Base-by-base conservation (phyloP, 2,329 filamentous ascomycete genomes). In the Clonostachys sp. region DNA sequence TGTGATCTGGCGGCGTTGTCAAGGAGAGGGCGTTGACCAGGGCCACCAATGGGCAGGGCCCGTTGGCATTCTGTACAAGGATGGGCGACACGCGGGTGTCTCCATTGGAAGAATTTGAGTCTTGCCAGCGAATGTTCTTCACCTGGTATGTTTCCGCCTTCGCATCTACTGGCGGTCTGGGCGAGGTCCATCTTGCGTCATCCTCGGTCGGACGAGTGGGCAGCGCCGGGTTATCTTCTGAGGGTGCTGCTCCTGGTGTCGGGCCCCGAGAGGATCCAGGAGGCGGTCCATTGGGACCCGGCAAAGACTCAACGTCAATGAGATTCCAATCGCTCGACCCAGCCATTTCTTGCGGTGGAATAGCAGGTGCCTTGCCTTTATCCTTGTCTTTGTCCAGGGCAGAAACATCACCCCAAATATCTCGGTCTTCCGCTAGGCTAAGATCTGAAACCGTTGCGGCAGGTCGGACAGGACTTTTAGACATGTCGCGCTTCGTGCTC, bases 21-120 rank as follows among this genome's bases (percentile, higher is more conserved):
- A 99, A 71, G 0, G 90, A 87, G 14, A 99, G 74, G 2, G 91
- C 91, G 62, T 99, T 99, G 49, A 97, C 91, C 6, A 99, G 74
- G 3, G 94, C 94, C 24, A 99, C 81, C 13, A 99, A 70, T 2
- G 94, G 94, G 64, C 94, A 99, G 1, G 94, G 94, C 0, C 94
- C 94, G 58, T 99, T 99, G 48, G 86, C 83, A 56, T 96, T 97
- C 61, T 99, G 92, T 5, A 95, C 84, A 39, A 97, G 72, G 48
- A 97, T 90, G 0, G 94, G 92, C 1, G 90, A 92, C n/a, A 79
- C 77, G 41, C 89, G 78, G 36, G 89, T 74, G 46, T 81, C 81
- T 30, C 24, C 24, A n/a, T 78, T 74, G 2, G 73, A 63, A 0
- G 77, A 73, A 12, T 62, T 78, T 3, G 73, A 66, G 62, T 96